Conservation (phyloP, 208 protist genomes). For the Balamuthia mandrillaris region DNA sequence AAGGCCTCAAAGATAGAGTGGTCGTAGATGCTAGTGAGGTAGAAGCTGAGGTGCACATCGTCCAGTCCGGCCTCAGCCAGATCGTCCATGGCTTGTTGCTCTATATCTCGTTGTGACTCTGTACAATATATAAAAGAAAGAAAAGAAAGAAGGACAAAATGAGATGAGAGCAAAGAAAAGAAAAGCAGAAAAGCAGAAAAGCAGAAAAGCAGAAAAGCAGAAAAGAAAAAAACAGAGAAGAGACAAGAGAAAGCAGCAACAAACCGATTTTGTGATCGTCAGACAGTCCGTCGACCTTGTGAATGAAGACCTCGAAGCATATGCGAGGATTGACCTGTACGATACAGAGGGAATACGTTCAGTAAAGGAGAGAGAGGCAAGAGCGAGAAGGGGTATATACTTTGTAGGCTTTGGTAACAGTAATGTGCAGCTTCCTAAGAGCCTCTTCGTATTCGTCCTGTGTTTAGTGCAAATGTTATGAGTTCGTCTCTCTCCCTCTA, state of each 20-base stretch:
- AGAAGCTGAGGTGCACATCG: constrained; percentile 64
- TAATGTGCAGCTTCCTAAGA: constrained; percentile 64
- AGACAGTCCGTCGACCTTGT: constrained; percentile 82
- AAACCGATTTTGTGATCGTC: constrained; percentile 79
- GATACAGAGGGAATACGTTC: too few relatives aligned
- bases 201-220: too few relatives aligned
- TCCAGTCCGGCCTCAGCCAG: constrained; percentile 59
- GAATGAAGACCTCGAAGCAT: constrained; percentile 84
- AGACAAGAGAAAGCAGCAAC: background rate
- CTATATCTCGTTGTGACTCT: constrained; percentile 75
- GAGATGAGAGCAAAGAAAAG: too few relatives aligned
- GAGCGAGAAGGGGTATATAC: too few relatives aligned
- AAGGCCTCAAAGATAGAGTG: constrained; percentile 88
- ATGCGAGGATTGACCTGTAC: constrained; percentile 73
- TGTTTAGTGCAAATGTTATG: too few relatives aligned
- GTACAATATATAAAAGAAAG: too few relatives aligned
- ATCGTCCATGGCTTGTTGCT: constrained; percentile 72
- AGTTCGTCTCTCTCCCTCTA: too few relatives aligned
- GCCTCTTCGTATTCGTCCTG: constrained; percentile 73
- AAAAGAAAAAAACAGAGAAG: constrained; percentile 2
- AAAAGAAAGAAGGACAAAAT: too few relatives aligned
- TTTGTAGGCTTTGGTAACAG: constrained; percentile 66
- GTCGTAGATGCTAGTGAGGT: constrained; percentile 83
- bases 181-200: too few relatives aligned
- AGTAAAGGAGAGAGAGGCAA: too few relatives aligned